Base-by-base conservation (phyloP, 2,329 filamentous ascomycete species). In the Exserohilum turcica region DNA sequence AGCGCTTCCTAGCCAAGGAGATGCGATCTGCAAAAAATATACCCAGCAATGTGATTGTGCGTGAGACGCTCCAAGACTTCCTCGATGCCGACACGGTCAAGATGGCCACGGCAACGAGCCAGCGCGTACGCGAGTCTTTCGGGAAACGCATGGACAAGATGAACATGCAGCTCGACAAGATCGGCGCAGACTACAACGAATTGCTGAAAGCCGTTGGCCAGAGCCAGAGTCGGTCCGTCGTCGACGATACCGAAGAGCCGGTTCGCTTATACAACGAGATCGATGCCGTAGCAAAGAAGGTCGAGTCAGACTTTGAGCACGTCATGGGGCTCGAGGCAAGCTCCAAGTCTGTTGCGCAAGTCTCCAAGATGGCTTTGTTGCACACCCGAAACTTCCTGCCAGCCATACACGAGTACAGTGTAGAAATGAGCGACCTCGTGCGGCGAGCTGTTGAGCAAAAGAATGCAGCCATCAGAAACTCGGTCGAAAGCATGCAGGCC, bases 291-390 rank as follows among this genome's bases (percentile, higher is more conserved):
- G 87, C 87, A 45, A 91, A 86, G 65, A 97, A 97, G 75, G 89
- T 99, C 43, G 86, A 87, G 42, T 90, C 88, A 5, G 94, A 97
- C 74, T 90, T 91, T 68, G 88, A 92, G 62, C 87, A 90, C 60
- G 85, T 91, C 9, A 78, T 91, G 38, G 82, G 83, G 5, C 87
- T 92, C 58, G 79, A 85, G 1, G 84, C 85, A 59, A 86, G 86
- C 35, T 78, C 86, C n/a, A 87, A 86, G 62, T 82, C 84, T 4
- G 76, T 86, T 33, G 78, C 83, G 6, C 82, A 83, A 58, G 81
- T 84, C 12, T 87, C 85, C 10, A 84, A 86, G 65, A 85, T 86
- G 75, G 86, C 85, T 15, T 76, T 86, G 13, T 77, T 82, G 19
- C 85, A 88, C 62, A 87, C 85, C 2, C 79, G 83, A 46, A 86